Evolutionary conservation across 352 stramenopile species (phyloP), one percentile per base, ranked within the genome.

Genomic region (Thalassiosira livingstoniorum): DNA sequence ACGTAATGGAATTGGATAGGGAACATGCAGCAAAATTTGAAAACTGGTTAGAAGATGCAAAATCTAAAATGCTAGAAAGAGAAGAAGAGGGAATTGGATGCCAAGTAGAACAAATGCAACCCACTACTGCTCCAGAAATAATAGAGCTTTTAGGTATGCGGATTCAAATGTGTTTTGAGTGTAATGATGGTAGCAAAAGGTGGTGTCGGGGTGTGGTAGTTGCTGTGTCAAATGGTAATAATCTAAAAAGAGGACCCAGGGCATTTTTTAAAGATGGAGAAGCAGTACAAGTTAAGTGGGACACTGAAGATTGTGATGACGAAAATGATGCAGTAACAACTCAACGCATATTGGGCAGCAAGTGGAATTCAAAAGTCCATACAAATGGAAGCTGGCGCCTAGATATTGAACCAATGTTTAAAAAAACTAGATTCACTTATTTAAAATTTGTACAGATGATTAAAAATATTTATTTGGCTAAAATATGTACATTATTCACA

Each of bases 61-160:
- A 34, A 4, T 18, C 29, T 11, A 7, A 15, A 32, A n/a, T 13
- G 21, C 7, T 18, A 31, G 32, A 51, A 53, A 18, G 18, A 11
- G 61, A 68, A 32, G 21, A 31, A 13, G 7, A 23, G 25, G 61
- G 61, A 34, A 21, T 51, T 53, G 61, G 61, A 34, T 25, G 51
- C 34, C 21, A 11, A 27, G 45, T 39, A 15, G 7, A 4, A 53
- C 27, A 68, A 32, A 68, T 68, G 23, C 61, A 68, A 68, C 61
- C 61, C 21, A 2, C 4, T 15, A 10, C 34, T 4, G 10, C n/a
- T 7, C 61, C 61, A 53, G 7, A 27, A 34, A 10, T 68, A 3
- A 32, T 53, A 18, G 15, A 23, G 2, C 4, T 4, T 10, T 27
- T 68, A 13, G 13, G 39, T 47, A 47, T 7, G 39, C 39, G 39